These are phyloP conservation scores for Chlorella variabilis DNA, from an alignment of 163 green algal genomes.

Conservation along the genomic window DNA sequence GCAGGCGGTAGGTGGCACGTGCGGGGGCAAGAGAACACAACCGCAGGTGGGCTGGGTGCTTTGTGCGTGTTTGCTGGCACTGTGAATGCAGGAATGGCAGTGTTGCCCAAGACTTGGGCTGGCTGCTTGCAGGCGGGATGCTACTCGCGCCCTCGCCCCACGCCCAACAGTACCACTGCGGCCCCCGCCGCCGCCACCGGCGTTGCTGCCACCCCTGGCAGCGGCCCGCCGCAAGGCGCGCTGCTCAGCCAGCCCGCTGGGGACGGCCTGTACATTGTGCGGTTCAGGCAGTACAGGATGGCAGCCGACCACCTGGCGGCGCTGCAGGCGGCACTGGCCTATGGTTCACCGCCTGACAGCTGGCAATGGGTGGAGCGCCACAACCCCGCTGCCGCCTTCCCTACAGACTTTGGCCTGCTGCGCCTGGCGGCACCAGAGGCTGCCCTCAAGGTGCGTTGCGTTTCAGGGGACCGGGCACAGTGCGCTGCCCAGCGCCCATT, in stretches of 20 bases:
- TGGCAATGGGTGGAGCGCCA: constrained; percentile 80
- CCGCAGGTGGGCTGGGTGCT: background rate
- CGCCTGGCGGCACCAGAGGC: background rate
- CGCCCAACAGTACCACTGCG: background rate
- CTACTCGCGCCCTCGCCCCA: background rate
- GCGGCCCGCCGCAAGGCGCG: background rate
- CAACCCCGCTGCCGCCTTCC: constrained; percentile 76
- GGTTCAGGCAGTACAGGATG: constrained; percentile 39
- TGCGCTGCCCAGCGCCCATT: no score
- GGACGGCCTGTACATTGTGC: constrained; percentile 35
- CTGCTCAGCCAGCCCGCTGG: background rate
- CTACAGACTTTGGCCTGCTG: constrained; percentile 93
- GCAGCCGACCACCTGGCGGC: constrained; percentile 42
- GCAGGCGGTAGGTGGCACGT: background rate
- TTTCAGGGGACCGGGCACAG: no score
- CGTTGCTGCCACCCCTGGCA: no score
- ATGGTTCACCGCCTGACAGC: background rate
- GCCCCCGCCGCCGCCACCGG: background rate
- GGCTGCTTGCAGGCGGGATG: background rate
- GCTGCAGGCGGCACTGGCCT: constrained; percentile 40
- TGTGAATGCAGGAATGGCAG: no score
- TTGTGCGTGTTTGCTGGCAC: no score
- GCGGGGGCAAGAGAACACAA: no score
- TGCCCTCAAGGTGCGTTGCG: constrained; percentile 16
- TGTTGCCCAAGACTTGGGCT: no score